A percentile compares a stretch with the other conserved stretches of the same genome.
Evolutionary conservation across 495 filamentous ascomycete genomes (phyloP).

Genomic region (Trypethelium eluteriae): DNA sequence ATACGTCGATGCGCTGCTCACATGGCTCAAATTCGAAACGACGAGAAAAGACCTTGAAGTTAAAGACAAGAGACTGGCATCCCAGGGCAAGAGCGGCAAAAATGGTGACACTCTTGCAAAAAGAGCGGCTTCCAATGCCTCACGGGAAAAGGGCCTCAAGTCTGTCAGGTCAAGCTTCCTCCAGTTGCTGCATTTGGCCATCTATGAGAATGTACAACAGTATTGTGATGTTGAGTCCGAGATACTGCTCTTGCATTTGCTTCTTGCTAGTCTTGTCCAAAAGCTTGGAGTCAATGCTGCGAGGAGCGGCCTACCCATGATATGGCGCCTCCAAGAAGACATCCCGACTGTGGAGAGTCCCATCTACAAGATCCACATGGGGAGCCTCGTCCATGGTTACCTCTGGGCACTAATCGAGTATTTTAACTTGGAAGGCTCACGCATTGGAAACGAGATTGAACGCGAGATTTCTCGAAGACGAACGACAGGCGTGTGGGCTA

Average conservation of each 20-base stretch:
- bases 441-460: conserved; percentile 59
- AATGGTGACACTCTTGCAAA: conserved; percentile 44
- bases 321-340: conserved; percentile 78
- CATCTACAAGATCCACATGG: conserved; percentile 62
- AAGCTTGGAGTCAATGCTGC: conserved; percentile 78
- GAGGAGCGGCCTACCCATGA: conserved; percentile 76
- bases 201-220: conserved; percentile 77
- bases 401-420: conserved; percentile 68
- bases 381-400: conserved; percentile 80
- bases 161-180: conserved; percentile 55
- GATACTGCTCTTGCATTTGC: conserved; percentile 63
- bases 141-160: conserved; percentile 50
- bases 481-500: conserved; percentile 66
- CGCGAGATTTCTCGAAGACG: conserved; percentile 67
- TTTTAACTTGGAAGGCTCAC: conserved; percentile 65
- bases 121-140: conserved; percentile 62
- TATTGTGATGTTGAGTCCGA: conserved; percentile 50
- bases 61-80: conserved; percentile 38
- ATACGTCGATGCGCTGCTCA: conserved; percentile 71
- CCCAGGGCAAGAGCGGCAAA: conserved; percentile 32
- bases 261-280: conserved; percentile 62
- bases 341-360: conserved; percentile 57
- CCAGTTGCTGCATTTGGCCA: conserved; percentile 72
- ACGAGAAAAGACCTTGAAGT: conserved; percentile 57
- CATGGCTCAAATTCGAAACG: conserved; percentile 76